Base-by-base conservation (phyloP, 2,329 filamentous ascomycete species). In the Pseudocercospora crystallina region DNA sequence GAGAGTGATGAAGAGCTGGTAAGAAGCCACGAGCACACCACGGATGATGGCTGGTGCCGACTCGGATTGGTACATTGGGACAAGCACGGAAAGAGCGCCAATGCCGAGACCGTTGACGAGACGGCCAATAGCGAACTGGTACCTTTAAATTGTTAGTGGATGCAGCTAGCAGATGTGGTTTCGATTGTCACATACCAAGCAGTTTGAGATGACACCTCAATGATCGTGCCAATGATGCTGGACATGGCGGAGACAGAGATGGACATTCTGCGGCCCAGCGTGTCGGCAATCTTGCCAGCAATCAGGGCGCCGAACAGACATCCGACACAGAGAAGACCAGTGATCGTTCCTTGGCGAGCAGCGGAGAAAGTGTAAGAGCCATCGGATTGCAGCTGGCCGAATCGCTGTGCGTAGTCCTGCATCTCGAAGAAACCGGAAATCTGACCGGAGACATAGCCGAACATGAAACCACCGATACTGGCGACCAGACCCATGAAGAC, bases 41-140 rank as follows among this genome's bases (percentile, higher is more conserved):
- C 83, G 80, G 54, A 86, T 83, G 60, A 82, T 76, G 13, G 77
- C 75, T 3, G 84, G 84, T 1, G 80, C 76, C 45, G 76, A 82
- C 64, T 87, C 84, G 35, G 80, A 80, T 68, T 86, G 83, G 68
- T 83, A 86, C 76, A 86, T 82, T 51, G 84, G 83, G 2, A 86
- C 82, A 32, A 81, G 76, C 31, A 86, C 80, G 8, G 70, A 73
- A 13, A 75, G 63, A n/a, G 68, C 66, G 31, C 73, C 73, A 33
- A 75, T 70, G 38, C 73, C 73, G 8, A 75, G 54, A 59, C 73
- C 73, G 39, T 70, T 70, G 20, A 74, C 63, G 31, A 73, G 65
- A 43, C 73, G 68, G 15, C 73, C 73, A n/a, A 73, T 61, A 67
- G 81, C 82, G 47, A 74, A 66, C 46, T 75, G 73, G 26, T 49